phyloP scores from a whole-genome alignment of 441 rosid genomes.

The Lepidium campestre region DNA sequence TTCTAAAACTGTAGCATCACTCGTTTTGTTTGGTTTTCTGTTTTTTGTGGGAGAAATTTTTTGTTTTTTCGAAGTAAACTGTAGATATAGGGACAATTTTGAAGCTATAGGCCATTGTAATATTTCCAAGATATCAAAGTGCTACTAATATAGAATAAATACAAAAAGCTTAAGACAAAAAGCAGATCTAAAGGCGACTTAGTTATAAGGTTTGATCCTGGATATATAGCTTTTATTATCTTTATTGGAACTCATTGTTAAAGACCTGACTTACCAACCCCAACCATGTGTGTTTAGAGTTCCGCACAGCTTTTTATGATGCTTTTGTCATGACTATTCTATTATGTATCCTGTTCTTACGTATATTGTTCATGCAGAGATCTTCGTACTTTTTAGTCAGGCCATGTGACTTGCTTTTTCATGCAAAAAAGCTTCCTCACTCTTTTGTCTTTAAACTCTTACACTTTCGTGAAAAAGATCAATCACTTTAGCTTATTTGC shows the following conservation, averaged over 20 bases:
- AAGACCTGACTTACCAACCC: slow-evolving; percentile 37
- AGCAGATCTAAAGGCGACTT: slow-evolving; percentile 29
- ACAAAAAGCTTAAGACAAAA: slow-evolving; percentile 27
- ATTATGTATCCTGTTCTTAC: slow-evolving; percentile 23
- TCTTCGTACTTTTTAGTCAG: slow-evolving; percentile 27
- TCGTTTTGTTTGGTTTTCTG: slow-evolving; percentile 1
- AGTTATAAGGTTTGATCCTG: slow-evolving; percentile 24
- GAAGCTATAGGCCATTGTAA: slow-evolving; percentile 12
- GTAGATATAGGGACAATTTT: slow-evolving; percentile 11
- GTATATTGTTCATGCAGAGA: slow-evolving; percentile 37
- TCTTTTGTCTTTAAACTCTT: slow-evolving; percentile 30
- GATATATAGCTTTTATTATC: slow-evolving; percentile 18
- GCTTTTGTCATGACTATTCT: slow-evolving; percentile 29
- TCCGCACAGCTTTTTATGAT: slow-evolving; percentile 31
- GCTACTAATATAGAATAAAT: slow-evolving; percentile 20
- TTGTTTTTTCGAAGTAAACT: not conserved
- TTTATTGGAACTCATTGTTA: slow-evolving; percentile 30
- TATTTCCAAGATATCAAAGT: not conserved
- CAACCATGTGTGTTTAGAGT: slow-evolving; percentile 35
- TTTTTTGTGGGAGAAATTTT: not conserved
- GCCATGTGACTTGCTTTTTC: slow-evolving; percentile 35
- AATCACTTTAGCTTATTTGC: slow-evolving; percentile 15
- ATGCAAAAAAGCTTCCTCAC: slow-evolving; percentile 29
- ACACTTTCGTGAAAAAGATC: slow-evolving; percentile 27
- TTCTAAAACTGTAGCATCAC: slow-evolving; percentile 6